Evolutionary conservation across 192 early-diverging fungal genomes (phyloP), one percentile per base, ranked within the genome.

Genomic region (Podila epicladia): DNA sequence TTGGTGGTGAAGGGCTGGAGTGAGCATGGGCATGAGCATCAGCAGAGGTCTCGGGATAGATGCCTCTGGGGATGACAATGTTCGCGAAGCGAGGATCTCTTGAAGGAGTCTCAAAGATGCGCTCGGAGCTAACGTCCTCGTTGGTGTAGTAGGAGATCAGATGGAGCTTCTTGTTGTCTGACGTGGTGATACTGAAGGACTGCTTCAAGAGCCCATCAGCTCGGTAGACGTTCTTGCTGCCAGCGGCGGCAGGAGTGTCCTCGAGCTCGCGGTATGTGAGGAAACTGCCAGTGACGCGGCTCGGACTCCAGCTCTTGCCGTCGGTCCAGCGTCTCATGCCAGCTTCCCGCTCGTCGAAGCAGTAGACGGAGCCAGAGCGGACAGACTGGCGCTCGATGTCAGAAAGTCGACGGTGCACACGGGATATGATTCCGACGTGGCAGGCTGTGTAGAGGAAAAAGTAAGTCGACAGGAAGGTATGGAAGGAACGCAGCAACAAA

Each of bases 291-390:
- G 93, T 90, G 62, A 97, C 95, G 33, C 96, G 89, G 35, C 91
- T 93, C 2, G 96, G 93, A 35, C 93, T 94, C 96, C 96, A 97
- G 58, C 89, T 92, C 74, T 92, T 90, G 20, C 95, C 95, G 78
- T 97, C 96, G 0, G 96, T 96, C 96, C 96, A 97, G 45, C 96
- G 88, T 73, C 94, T 86, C 91, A 97, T 97, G 20, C 95, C 96
- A 58, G 91, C 90, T 79, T 97, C 95, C 64, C 92, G 84, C 84
- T 97, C 96, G 74, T 96, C 94, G 92, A 95, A 97, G 48, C 93
- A 92, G 86, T 95, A 97, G 31, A 96, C 91, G 7, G 95, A 94
- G 2, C 95, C 95, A 2, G 96, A 95, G 53, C 88, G 84, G 63
- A 97, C 94, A 57, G 89, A 85, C 20, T 87, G 87, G 50, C 95